Conservation (phyloP, 106 monocot genomes). For the Dioscorea zingiberensis region DNA sequence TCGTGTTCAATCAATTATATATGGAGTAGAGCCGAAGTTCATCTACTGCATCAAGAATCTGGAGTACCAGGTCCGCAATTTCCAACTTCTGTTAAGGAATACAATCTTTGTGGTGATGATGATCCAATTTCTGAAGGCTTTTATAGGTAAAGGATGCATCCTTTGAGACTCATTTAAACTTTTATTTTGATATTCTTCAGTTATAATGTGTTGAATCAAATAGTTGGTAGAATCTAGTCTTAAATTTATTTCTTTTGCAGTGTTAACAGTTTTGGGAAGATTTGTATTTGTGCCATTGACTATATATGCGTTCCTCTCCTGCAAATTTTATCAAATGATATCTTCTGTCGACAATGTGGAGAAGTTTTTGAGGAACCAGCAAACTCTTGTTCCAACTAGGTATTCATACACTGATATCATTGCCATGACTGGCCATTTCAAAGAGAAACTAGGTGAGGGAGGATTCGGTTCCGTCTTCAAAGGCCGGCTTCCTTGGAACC, state of each 20-base stretch:
- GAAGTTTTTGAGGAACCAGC: constrained; percentile 42
- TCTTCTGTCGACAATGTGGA: constrained; percentile 21
- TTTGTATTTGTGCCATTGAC: constrained; percentile 23
- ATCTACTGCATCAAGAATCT: no score
- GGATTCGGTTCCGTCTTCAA: constrained; percentile 44
- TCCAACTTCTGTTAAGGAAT: no score
- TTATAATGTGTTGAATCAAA: no score
- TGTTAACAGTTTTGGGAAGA: constrained; percentile 1
- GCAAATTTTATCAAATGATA: constrained; percentile 11
- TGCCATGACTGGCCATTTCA: constrained; percentile 32
- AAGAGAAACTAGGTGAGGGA: constrained; percentile 41
- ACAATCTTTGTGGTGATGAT: no score
- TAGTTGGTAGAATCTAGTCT: no score
- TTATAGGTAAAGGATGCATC: no score
- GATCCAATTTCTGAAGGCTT: no score
- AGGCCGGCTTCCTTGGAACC: constrained; percentile 19
- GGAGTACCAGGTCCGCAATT: no score
- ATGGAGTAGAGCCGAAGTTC: no score
- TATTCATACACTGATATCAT: constrained; percentile 41
- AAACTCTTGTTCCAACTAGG: constrained; percentile 19
- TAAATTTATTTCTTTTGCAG: neutral
- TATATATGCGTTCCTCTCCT: constrained; percentile 20
- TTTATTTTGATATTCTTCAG: no score
- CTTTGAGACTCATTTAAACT: no score
- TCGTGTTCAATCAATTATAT: no score